These are phyloP conservation scores for Warburgia ugandensis DNA, from an alignment of 164 flowering plant species.

Conservation along the genomic window DNA sequence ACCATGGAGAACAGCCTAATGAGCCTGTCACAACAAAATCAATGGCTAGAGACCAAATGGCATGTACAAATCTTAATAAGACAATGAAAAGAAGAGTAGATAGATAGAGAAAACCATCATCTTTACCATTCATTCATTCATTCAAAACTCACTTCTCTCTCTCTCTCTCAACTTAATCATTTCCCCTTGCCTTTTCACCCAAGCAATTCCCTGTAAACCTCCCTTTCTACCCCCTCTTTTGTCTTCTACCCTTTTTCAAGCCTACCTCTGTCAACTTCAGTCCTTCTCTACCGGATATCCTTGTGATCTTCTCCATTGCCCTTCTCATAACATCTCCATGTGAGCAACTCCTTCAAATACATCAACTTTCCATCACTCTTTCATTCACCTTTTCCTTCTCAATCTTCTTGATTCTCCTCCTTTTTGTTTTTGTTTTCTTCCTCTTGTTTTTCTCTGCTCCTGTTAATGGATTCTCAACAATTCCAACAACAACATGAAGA, in stretches of 20 bases:
- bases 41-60: no score
- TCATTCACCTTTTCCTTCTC: conserved; percentile 9
- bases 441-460: conserved; percentile 13
- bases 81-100: not conserved
- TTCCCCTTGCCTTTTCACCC: conserved; percentile 39
- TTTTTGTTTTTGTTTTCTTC: conserved; percentile 14
- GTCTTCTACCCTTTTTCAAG: conserved; percentile 63
- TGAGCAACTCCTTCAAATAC: conserved; percentile 12
- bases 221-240: conserved; percentile 53
- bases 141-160: conserved; percentile 28
- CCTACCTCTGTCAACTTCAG: conserved; percentile 72
- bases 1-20: no score
- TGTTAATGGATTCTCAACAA: conserved; percentile 42
- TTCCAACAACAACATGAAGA: conserved; percentile 27
- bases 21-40: no score
- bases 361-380: not conserved
- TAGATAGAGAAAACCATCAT: conserved; percentile 12
- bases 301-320: conserved; percentile 39
- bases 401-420: conserved; percentile 4
- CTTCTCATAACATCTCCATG: conserved; percentile 19
- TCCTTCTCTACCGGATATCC: conserved; percentile 79
- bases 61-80: no score
- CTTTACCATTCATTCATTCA: conserved; percentile 33
- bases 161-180: conserved; percentile 22
- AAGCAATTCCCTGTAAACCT: conserved; percentile 48